Conservation (phyloP, 345 rosid species). For the Sonneratia alba region DNA sequence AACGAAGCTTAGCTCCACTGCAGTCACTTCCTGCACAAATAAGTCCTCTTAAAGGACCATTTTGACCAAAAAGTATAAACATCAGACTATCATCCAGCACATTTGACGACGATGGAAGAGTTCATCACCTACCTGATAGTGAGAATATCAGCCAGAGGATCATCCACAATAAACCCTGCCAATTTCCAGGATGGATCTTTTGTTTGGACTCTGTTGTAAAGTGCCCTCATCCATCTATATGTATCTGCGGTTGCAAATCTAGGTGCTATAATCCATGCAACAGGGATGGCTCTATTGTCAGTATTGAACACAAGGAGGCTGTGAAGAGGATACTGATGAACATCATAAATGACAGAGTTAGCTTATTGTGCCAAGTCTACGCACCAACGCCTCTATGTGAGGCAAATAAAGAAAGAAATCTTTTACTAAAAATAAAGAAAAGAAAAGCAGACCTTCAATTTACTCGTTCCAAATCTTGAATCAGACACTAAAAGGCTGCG, state of each 20-base stretch:
- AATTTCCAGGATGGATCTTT: slow-evolving; percentile 87
- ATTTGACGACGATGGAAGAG: not conserved
- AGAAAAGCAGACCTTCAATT: slow-evolving; percentile 61
- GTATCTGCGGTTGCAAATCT: slow-evolving; percentile 49
- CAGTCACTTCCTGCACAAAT: not conserved
- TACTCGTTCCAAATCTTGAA: slow-evolving; percentile 85
- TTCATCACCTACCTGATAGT: slow-evolving; percentile 48
- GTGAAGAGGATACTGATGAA: slow-evolving; percentile 71
- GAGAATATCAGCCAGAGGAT: slow-evolving; percentile 62
- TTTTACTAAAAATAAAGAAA: not conserved
- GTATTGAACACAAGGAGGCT: slow-evolving; percentile 82
- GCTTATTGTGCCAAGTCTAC: not conserved
- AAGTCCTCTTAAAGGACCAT: not conserved
- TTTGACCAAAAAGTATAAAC: not conserved
- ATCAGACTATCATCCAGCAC: not conserved
- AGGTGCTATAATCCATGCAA: slow-evolving; percentile 87
- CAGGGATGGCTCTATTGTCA: slow-evolving; percentile 91
- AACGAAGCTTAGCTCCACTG: not conserved
- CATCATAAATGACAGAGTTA: slow-evolving; percentile 16
- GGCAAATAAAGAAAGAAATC: not conserved
- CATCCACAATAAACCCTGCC: slow-evolving; percentile 93
- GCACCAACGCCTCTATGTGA: not conserved
- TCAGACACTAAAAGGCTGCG: slow-evolving; percentile 75
- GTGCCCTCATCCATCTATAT: slow-evolving; percentile 86
- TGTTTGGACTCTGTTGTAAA: slow-evolving; percentile 69